These are phyloP conservation scores for Claviceps pazoutovae DNA, from an alignment of 2,329 filamentous ascomycete species.

Conservation along the genomic window DNA sequence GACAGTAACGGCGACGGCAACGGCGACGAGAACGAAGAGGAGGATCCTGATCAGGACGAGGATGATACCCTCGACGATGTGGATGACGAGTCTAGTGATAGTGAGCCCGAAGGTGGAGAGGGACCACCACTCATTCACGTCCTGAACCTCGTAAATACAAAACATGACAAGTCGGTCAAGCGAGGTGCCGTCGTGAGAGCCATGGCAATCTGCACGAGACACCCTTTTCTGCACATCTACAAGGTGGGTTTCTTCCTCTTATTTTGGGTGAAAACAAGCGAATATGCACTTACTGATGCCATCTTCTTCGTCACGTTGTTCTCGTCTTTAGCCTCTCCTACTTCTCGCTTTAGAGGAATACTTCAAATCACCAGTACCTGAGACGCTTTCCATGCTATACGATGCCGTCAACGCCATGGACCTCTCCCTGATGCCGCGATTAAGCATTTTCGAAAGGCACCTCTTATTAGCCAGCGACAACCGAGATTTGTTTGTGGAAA, in stretches of 20 bases:
- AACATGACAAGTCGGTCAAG: slow-evolving; percentile 85
- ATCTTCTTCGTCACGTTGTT: neutral
- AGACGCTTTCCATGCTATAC: slow-evolving; percentile 80
- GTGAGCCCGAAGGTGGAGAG: slow-evolving; percentile 57
- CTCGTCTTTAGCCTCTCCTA: slow-evolving; percentile 55
- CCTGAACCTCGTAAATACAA: slow-evolving; percentile 93
- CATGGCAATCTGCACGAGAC: slow-evolving; percentile 96
- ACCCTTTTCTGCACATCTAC: slow-evolving; percentile 97
- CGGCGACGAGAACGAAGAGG: slow-evolving; percentile 16
- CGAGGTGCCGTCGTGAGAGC: slow-evolving; percentile 92
- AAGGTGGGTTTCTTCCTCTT: slow-evolving; percentile 44
- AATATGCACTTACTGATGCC: neutral
- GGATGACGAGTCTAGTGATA: slow-evolving; percentile 40
- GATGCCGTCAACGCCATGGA: slow-evolving; percentile 95
- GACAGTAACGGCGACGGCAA: neutral
- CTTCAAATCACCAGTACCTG: slow-evolving; percentile 78
- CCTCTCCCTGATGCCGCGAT: slow-evolving; percentile 75
- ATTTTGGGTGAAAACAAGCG: neutral
- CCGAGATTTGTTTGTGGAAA: slow-evolving; percentile 93
- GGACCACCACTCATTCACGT: slow-evolving; percentile 93
- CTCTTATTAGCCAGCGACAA: slow-evolving; percentile 83
- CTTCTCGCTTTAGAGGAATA: slow-evolving; percentile 90
- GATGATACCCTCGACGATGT: slow-evolving; percentile 37
- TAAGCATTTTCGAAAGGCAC: slow-evolving; percentile 71
- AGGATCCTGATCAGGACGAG: slow-evolving; percentile 32